Conservation (phyloP, 2,329 filamentous ascomycete genomes). For the Neoascochyta sp. region DNA sequence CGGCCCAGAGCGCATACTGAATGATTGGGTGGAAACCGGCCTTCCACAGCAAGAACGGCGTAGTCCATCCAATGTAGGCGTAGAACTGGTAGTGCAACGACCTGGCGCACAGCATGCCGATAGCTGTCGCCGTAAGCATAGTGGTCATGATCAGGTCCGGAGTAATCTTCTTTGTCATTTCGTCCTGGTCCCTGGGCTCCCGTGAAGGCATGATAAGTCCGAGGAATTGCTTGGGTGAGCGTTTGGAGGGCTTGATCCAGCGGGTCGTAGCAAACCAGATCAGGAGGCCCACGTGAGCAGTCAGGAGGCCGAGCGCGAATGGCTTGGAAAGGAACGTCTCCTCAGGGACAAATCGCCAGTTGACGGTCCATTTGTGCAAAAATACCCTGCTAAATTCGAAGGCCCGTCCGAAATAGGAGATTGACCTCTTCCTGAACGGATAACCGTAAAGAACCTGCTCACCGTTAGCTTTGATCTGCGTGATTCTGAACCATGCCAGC, state of each 20-base stretch:
- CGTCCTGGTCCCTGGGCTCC: constrained; percentile 50
- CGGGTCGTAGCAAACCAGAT: constrained; percentile 60
- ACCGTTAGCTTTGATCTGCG: constrained; percentile 9
- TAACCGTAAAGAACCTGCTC: constrained; percentile 52
- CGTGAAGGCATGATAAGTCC: constrained; percentile 44
- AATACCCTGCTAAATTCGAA: constrained; percentile 92
- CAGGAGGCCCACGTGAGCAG: constrained; percentile 63
- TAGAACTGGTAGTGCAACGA: constrained; percentile 96
- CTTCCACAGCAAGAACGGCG: constrained; percentile 82
- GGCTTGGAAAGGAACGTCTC: constrained; percentile 67
- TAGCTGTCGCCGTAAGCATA: constrained; percentile 69
- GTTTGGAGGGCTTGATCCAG: constrained; percentile 69
- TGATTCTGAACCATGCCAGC: too few relatives aligned
- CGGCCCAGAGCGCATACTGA: constrained; percentile 66
- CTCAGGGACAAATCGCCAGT: constrained; percentile 94
- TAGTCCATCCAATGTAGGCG: constrained; percentile 83
- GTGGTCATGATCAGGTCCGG: constrained; percentile 72
- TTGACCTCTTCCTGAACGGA: constrained; percentile 66
- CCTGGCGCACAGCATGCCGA: constrained; percentile 81
- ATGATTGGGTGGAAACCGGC: constrained; percentile 64
- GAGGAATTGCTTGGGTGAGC: constrained; percentile 55
- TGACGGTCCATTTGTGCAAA: constrained; percentile 97
- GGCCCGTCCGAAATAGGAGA: constrained; percentile 73
- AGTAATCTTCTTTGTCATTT: constrained; percentile 58
- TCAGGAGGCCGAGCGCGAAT: constrained; percentile 67